phyloP scores from a whole-genome alignment of 2,329 filamentous ascomycete species.

The Bimuria novae-zelandiae region DNA sequence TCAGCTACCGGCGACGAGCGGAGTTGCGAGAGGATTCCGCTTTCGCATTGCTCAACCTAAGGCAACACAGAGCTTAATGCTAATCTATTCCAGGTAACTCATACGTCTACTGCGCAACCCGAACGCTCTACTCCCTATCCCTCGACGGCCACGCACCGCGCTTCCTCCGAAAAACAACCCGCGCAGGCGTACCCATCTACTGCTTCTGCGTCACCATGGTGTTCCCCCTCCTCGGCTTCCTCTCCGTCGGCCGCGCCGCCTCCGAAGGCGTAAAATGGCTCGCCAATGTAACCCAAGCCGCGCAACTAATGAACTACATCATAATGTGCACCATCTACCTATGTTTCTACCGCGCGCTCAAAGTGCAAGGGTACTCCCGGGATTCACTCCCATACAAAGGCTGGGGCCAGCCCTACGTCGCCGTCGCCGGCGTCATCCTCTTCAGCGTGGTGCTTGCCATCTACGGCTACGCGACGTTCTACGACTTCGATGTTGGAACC shows the following conservation, averaged over 20 bases:
- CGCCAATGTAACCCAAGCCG: constrained; percentile 16
- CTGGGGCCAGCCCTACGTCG: constrained; percentile 16
- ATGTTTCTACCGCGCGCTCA: constrained; percentile 15
- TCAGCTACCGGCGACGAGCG: background rate
- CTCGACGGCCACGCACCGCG: constrained; percentile 54
- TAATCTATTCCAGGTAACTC: constrained; percentile 19
- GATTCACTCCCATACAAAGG: constrained; percentile 15
- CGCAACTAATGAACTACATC: constrained; percentile 17
- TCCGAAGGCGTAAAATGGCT: constrained; percentile 69
- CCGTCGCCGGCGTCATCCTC: constrained; percentile 10
- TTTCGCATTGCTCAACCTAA: too few species aligned
- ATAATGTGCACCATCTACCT: constrained; percentile 18
- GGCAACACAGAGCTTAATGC: too few species aligned
- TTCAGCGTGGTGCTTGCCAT: constrained; percentile 9
- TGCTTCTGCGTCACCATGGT: constrained; percentile 67
- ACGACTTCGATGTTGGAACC: constrained; percentile 25
- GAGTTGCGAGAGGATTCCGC: too few species aligned
- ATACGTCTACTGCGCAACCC: constrained; percentile 53
- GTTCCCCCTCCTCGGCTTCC: constrained; percentile 70
- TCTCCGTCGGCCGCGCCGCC: constrained; percentile 67
- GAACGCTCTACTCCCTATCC: constrained; percentile 54
- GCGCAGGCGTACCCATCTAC: constrained; percentile 69
- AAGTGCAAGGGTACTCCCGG: constrained; percentile 11
- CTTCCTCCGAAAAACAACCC: constrained; percentile 61
- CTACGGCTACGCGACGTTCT: constrained; percentile 17